Evolutionary conservation across 2,329 filamentous ascomycete species (phyloP), one percentile per base, ranked within the genome.

Genomic region (Cryphonectria japonica): DNA sequence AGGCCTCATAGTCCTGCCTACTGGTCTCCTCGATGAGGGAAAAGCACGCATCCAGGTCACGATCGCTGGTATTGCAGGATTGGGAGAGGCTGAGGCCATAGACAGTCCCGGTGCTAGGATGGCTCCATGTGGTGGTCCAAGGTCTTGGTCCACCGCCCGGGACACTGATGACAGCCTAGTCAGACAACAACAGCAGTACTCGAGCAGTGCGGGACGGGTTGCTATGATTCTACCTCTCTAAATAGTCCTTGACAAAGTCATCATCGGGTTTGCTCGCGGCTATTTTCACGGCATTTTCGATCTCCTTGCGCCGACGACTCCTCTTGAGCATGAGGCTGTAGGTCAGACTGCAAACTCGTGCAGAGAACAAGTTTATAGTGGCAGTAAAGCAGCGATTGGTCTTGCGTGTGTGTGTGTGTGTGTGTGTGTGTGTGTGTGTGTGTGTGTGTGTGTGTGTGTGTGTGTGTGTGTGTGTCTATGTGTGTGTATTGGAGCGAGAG

Each of bases 11-110:
- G 78, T 91, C 88, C 7, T 81, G 76, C 19, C 84, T 82, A 75
- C 91, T 93, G 0, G 92, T 94, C 65, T 83, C 79, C 72, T 91
- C 85, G 67, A 95, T 83, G 37, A 91, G 79, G 29, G 77, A 71
- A 74, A 88, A 88, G 75, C 89, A 91, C 0, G 83, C 80, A 34
- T 83, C 77, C 32, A 90, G 78, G 37, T 90, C 86, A 3, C 77
- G 76, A 1, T 78, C 74, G 34, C 90, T 78, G 2, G 74, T 76
- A 0, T 86, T 77, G 3, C 78, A 76, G 32, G 69, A 41, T 52
- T 62, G 67, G 11, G 77, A 73, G n/a, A 91, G 80, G 50, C 76
- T 77, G 50, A 91, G 75, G 0, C 77, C 74, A 78, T 87, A 88
- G 5, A 71, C 69, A 8, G 74, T 73, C 7, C 78, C 76, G 0